Base-by-base conservation (phyloP, 2,329 filamentous ascomycete species). In the Cephalotrichum gorgonifer region DNA sequence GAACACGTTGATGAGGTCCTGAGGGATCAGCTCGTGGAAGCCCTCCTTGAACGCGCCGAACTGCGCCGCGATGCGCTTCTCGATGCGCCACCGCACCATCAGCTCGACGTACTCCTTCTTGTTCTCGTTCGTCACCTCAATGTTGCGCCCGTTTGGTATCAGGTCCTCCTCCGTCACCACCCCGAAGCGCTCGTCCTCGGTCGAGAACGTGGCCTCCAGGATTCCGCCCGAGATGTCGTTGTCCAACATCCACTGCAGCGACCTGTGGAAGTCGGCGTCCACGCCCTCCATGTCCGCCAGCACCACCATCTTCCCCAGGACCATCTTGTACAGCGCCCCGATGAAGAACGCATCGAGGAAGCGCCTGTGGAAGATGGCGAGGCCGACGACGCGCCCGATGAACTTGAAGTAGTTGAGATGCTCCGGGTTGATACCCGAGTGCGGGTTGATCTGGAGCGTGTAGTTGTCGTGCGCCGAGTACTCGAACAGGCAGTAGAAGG, bases 381-480 rank as follows among this genome's bases (percentile, higher is more conserved):
- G 69, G 52, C 93, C 93, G 51, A 98, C 93, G 26, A 98, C 93
- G 52, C 93, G 88, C 44, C 93, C 93, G 61, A 98, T 98, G 64
- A 98, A 98, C 69, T 95, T 97, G 81, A 98, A 98, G 72, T 97
- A 98, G 66, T 96, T 97, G 60, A 98, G 74, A 79, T 98, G 93
- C 70, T 98, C 93, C 1, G 93, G 93, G 68, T 98, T 98, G 70
- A 98, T 97, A 55, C 93, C 93, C 20, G 93, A 98, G 68, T 98
- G 93, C 43, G 93, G 93, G 72, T 98, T 98, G 74, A 98, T 98
- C 70, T 98, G 93, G 49, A 98, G 85, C 27, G 93, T 98, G 72
- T 98, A 98, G 72, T 98, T 98, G 80, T 98, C 93, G 74, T 98
- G 93, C 35, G 93, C 93, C 25, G 93, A 97, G 69, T 98, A 98